Percentiles rank a stretch among this genome's conserved stretches.
These are phyloP conservation scores for Licmophora abbreviata DNA, from an alignment of 108 stramenopile genomes.

Conservation along the genomic window DNA sequence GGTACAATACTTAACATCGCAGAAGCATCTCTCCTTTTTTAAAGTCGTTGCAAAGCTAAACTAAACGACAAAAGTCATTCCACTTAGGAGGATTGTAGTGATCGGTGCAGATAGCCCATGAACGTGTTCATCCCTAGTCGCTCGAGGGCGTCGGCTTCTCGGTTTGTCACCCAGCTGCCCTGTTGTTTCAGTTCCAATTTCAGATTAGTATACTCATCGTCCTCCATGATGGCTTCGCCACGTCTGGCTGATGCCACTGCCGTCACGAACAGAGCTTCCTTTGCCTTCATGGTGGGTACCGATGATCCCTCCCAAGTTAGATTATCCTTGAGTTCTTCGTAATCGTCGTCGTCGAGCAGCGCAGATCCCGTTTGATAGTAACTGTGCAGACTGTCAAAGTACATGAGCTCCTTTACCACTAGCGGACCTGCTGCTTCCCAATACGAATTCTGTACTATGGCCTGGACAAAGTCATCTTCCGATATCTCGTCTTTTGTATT, in stretches of 20 bases:
- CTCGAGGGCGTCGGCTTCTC: constrained; percentile 13
- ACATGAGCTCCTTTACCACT: constrained; percentile 14
- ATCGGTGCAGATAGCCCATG: not conserved
- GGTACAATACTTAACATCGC: not conserved
- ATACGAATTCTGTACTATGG: constrained; percentile 11
- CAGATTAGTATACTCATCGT: constrained; percentile 5
- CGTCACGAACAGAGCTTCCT: constrained; percentile 11
- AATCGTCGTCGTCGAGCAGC: constrained; percentile 10
- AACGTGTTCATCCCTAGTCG: constrained; percentile 14
- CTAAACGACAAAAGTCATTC: not conserved
- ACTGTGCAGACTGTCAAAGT: constrained; percentile 3
- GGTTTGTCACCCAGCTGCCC: constrained; percentile 8
- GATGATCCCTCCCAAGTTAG: constrained; percentile 14
- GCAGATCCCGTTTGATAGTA: constrained; percentile 10
- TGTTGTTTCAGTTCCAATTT: constrained; percentile 6
- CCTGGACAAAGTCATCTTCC: constrained; percentile 16
- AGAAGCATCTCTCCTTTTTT: not conserved
- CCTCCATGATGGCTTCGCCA: constrained; percentile 15
- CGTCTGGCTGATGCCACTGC: constrained; percentile 12
- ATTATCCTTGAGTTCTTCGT: constrained; percentile 14
- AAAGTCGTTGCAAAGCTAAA: not conserved
- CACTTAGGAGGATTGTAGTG: not conserved
- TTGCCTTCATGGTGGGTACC: constrained; percentile 12
- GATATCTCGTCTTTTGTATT: constrained; percentile 7
- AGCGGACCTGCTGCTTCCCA: constrained; percentile 11